Evolutionary conservation across 1,284 basidiomycete species (phyloP), one percentile per base, ranked within the genome.

Genomic region (Ganoderma leucocontextum): DNA sequence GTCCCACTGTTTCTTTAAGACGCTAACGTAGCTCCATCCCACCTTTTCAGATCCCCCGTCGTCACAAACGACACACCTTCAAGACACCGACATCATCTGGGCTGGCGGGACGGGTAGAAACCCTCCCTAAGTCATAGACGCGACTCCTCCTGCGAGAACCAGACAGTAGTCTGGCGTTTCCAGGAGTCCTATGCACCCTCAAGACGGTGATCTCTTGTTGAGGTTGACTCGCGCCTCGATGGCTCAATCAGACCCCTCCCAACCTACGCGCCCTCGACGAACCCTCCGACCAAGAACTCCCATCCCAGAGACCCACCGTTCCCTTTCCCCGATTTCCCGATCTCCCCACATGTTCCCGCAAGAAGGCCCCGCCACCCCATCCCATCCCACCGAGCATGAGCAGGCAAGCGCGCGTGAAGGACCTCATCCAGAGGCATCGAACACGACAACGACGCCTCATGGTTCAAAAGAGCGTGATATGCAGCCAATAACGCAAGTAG

Each of bases 71-170:
- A 47, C 44, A 47, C 41, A 1, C 17, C 7, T n/a, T 19, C 44
- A 47, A 47, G n/a, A 8, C 44, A n/a, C 19, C 44, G n/a, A 47
- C 44, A 47, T 47, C 44, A n/a, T 47, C n/a, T 47, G 19, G 52
- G 10, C 52, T 13, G 52, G 52, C 12, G 52, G 13, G 52, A 53
- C 52, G 52, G 52, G 52, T 33, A 53, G 52, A 10, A 53, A 53
- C 52, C 52, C 52, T 33, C 52, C 25, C 52, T 53, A 25, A 25
- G 52, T 53, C 52, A 29, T 33, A 17, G 52, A 53, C 15, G 29
- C 52, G 52, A 53, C 29, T 6, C 52, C 52, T 55, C 53, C 53
- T 10, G 25, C 53, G 29, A 55, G 53, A 55, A 33, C 53, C 53
- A 55, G 29, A 55, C 53, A 55, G 53, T 35, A 4, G 13, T 55